Conservation (phyloP, 2,329 filamentous ascomycete genomes). For the Colletotrichum magnum region DNA sequence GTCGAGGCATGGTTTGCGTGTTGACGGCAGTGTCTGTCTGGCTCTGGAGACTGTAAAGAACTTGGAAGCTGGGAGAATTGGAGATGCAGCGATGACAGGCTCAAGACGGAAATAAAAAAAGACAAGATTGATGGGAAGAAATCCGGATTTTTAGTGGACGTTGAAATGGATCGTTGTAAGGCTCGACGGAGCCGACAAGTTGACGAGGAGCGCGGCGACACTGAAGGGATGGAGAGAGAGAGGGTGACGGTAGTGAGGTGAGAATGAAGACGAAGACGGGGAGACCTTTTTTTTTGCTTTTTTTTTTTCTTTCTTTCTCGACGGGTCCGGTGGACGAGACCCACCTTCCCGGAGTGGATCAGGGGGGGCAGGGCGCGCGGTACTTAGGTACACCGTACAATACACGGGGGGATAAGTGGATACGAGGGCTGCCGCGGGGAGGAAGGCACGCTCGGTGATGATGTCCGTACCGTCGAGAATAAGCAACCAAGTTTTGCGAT, state of each 20-base stretch:
- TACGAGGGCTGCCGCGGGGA: too few species aligned
- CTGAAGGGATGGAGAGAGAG: not conserved
- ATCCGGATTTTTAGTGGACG: too few species aligned
- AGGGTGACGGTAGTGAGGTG: not conserved
- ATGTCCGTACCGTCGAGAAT: too few species aligned
- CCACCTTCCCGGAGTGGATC: conserved; percentile 41
- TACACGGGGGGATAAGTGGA: too few species aligned
- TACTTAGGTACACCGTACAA: not conserved
- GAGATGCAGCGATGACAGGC: too few species aligned
- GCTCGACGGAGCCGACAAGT: not conserved
- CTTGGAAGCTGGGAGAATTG: too few species aligned
- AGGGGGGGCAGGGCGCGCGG: conserved; percentile 3
- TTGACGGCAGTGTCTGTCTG: not conserved
- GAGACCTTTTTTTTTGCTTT: conserved; percentile 33
- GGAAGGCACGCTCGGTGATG: too few species aligned
- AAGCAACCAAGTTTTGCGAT: too few species aligned
- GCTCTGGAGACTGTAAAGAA: too few species aligned
- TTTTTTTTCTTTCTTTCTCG: conserved; percentile 35
- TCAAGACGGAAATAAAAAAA: too few species aligned
- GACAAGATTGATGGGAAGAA: too few species aligned
- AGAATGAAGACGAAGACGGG: conserved; percentile 26
- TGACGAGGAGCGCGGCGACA: not conserved
- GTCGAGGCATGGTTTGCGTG: conserved; percentile 31
- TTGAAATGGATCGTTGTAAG: not conserved
- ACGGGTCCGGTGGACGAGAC: conserved; percentile 25